Base-by-base conservation (phyloP, 345 rosid genomes). In the Psidium friedrichsthalianum region DNA sequence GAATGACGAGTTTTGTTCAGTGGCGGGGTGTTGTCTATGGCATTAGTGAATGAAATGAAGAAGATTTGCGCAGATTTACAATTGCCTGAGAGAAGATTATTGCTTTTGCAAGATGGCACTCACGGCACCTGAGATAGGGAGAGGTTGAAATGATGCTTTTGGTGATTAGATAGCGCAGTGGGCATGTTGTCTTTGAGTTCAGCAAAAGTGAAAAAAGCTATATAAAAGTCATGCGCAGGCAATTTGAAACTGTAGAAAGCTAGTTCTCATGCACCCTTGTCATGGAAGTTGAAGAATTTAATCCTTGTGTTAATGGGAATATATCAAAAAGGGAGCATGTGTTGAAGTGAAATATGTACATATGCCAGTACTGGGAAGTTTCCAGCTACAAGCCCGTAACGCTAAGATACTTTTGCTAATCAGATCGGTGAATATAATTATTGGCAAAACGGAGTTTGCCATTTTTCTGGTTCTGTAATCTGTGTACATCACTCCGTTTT, bases 321-420 rank as follows among this genome's bases (percentile, higher is more conserved):
- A 36, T 9, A 18, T 36, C 78, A 69, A 69, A 69, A 69, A 32
- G 76, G 78, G 47, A 32, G 44, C 78, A 4, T 36, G 47, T 36
- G 44, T 32, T 36, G 20, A 0, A 13, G 47, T 69, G 78, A 69
- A 36, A 36, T 69, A 36, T 69, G 78, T 69, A 18, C 36, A 18
- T 8, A 69, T 36, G 0, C 21, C 6, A 18, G 16, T 9, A 36
- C 2, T 18, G 78, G 78, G 6, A 36, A 36, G 78, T 3, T 15
- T 2, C 76, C 76, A 0, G 15, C 42, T 64, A 4, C 32, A 64
- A 61, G 20, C 0, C 11, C 0, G 0, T 29, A 61, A 53, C 0
- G 6, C 7, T 15, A 53, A 29, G 20, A 64, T 27, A 14, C 40
- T 61, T 61, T 29, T 0, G 5, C 40, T 29, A 61, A 14, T 61